These are phyloP conservation scores for Zygnema cylindricum DNA, from an alignment of 139 green algal species.

Conservation along the genomic window DNA sequence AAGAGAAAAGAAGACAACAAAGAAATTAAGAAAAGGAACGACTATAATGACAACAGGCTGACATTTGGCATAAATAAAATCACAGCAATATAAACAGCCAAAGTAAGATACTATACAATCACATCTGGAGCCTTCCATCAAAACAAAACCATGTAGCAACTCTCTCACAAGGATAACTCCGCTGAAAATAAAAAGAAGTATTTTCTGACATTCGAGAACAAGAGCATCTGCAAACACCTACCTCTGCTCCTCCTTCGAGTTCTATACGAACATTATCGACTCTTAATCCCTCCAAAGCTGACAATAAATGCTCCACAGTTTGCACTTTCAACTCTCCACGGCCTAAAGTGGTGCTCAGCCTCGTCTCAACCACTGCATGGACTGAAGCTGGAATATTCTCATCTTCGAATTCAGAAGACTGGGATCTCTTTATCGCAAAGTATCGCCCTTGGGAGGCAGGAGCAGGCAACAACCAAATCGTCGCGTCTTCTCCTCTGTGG, in stretches of 20 bases:
- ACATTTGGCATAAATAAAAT: too few relatives aligned
- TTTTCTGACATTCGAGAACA: background rate
- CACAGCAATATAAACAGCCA: too few relatives aligned
- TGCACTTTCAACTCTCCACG: constrained; percentile 26
- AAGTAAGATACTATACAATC: background rate
- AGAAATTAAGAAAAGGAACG: too few relatives aligned
- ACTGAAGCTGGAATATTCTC: constrained; percentile 6
- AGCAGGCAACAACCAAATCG: background rate
- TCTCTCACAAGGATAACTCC: background rate
- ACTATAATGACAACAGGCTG: too few relatives aligned
- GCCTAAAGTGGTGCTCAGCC: constrained; percentile 33
- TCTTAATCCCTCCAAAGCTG: constrained; percentile 82
- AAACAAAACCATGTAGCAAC: background rate
- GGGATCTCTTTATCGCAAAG: constrained; percentile 1
- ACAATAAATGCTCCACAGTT: constrained; percentile 78
- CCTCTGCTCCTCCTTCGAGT: constrained; percentile 74
- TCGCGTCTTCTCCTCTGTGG: constrained; percentile 13
- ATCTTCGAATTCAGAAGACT: background rate
- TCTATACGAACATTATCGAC: constrained; percentile 88
- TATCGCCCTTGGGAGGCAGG: background rate
- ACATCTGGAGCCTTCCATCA: too few relatives aligned
- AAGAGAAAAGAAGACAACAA: too few relatives aligned
- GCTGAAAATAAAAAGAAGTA: background rate
- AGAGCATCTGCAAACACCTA: too few relatives aligned
- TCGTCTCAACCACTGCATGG: constrained; percentile 21